These are phyloP conservation scores for Talaromyces proteolyticus DNA, from an alignment of 495 filamentous ascomycete genomes.

Conservation along the genomic window DNA sequence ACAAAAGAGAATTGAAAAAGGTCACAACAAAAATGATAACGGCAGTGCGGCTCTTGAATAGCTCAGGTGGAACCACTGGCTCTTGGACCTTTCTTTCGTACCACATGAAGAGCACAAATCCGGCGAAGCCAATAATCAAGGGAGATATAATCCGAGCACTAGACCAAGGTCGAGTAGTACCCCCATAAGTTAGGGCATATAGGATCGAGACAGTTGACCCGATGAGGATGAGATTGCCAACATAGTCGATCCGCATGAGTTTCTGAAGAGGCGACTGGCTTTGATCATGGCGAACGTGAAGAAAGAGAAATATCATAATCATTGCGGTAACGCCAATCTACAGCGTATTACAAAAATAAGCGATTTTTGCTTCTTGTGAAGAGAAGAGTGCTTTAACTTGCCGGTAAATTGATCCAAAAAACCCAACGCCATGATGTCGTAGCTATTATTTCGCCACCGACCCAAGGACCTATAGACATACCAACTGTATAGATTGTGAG, in stretches of 20 bases:
- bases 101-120: background rate
- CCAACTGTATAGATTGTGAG: conserved; percentile 19
- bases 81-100: background rate
- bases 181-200: background rate
- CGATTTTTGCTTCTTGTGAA: background rate
- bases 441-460: conserved; percentile 24
- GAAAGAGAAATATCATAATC: background rate
- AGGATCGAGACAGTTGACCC: background rate
- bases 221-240: background rate
- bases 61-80: conserved; percentile 11
- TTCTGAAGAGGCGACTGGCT: background rate
- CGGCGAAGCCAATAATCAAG: background rate
- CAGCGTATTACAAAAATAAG: background rate
- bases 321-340: background rate
- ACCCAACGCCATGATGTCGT: conserved; percentile 51
- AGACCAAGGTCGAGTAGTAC: background rate
- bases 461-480: conserved; percentile 24
- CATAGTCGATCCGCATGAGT: background rate
- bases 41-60: conserved; percentile 14
- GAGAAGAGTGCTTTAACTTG: background rate
- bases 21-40: conserved; percentile 12
- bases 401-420: conserved; percentile 25
- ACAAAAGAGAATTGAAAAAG: conserved; percentile 13
- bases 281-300: background rate
- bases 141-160: background rate